Conservation (phyloP, 2,329 filamentous ascomycete species). For the Diaporthe citri region DNA sequence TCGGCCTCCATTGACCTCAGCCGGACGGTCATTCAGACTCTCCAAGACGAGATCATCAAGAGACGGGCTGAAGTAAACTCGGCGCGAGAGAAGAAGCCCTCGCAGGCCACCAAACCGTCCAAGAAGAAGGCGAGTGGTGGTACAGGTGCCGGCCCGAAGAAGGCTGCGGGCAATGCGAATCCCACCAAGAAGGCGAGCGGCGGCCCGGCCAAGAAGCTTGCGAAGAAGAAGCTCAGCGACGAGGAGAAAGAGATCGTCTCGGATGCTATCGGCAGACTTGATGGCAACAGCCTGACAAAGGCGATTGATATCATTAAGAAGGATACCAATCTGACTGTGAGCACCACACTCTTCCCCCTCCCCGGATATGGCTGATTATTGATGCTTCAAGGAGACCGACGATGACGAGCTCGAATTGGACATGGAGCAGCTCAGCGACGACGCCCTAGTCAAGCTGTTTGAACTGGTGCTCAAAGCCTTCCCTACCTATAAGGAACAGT, state of each 20-base stretch:
- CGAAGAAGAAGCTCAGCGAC: slow-evolving; percentile 75
- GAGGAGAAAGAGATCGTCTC: slow-evolving; percentile 94
- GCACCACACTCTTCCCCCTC: slow-evolving; percentile 40
- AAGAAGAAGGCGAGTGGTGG: slow-evolving; percentile 60
- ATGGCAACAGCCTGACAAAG: slow-evolving; percentile 80
- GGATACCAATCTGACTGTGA: slow-evolving; percentile 82
- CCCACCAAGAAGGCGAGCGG: slow-evolving; percentile 53
- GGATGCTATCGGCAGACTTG: slow-evolving; percentile 83
- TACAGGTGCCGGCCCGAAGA: slow-evolving; percentile 53
- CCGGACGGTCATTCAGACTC: slow-evolving; percentile 71
- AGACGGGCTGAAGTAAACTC: slow-evolving; percentile 75
- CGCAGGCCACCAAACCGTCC: slow-evolving; percentile 63
- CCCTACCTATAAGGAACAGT: slow-evolving; percentile 51
- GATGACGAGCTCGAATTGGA: slow-evolving; percentile 71
- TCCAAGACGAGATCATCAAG: slow-evolving; percentile 80
- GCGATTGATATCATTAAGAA: slow-evolving; percentile 92
- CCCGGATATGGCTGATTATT: slow-evolving; percentile 45
- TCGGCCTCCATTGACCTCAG: slow-evolving; percentile 67
- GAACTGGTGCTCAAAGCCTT: slow-evolving; percentile 57
- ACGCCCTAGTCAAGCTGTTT: slow-evolving; percentile 67
- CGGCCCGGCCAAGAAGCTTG: slow-evolving; percentile 51
- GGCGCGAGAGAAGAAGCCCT: slow-evolving; percentile 67
- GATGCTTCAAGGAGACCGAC: slow-evolving; percentile 63
- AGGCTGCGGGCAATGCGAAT: slow-evolving; percentile 52
- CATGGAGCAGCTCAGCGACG: slow-evolving; percentile 68